phyloP scores from a whole-genome alignment of 352 stramenopile species.

The Phytophthora meadii region DNA sequence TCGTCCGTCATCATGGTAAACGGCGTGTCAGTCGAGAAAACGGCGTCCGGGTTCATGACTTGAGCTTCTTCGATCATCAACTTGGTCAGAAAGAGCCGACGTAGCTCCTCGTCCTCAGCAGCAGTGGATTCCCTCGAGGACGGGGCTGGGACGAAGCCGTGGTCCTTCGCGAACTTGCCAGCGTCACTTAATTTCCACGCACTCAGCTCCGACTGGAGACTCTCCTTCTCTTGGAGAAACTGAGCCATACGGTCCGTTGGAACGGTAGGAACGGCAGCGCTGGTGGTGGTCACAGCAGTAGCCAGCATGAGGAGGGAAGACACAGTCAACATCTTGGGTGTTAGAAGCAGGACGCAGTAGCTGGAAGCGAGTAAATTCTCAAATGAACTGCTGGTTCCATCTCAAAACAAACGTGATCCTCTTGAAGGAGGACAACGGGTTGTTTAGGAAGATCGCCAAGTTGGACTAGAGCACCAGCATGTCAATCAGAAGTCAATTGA shows the following conservation, averaged over 20 bases:
- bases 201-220: slow-evolving; percentile 48
- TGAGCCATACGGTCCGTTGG: slow-evolving; percentile 42
- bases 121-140: background rate
- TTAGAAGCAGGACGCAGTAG: slow-evolving; percentile 4
- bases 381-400: slow-evolving; percentile 32
- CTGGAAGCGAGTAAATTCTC: slow-evolving; percentile 43
- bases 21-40: slow-evolving; percentile 71
- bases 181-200: slow-evolving; percentile 61
- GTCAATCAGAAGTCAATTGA: slow-evolving; percentile 10
- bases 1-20: slow-evolving; percentile 80
- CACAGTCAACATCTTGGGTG: slow-evolving; percentile 38
- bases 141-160: slow-evolving; percentile 46
- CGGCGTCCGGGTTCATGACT: slow-evolving; percentile 58
- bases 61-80: slow-evolving; percentile 60
- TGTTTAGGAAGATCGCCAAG: slow-evolving; percentile 1
- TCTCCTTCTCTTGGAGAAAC: slow-evolving; percentile 54
- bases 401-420: too few species aligned
- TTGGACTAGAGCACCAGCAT: slow-evolving; percentile 4
- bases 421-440: too few species aligned
- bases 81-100: slow-evolving; percentile 70
- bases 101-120: slow-evolving; percentile 52
- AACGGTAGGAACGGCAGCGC: slow-evolving; percentile 30
- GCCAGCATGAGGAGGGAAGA: slow-evolving; percentile 27
- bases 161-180: slow-evolving; percentile 53
- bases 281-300: slow-evolving; percentile 18